Evolutionary conservation across 1,139 yeast species (phyloP).

Genomic region (Taphrina populina): DNA sequence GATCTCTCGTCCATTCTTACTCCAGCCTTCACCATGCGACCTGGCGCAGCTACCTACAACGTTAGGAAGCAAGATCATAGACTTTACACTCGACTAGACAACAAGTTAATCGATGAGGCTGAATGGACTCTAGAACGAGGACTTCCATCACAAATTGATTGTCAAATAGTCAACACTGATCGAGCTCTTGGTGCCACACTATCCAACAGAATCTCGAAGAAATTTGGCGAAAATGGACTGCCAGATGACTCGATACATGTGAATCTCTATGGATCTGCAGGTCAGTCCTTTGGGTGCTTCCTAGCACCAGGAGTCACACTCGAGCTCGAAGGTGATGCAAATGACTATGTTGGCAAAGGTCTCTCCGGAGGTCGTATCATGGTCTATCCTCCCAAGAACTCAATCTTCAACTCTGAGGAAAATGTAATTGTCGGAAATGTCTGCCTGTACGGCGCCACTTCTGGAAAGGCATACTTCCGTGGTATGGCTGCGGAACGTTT

Average conservation of each 20-base stretch:
- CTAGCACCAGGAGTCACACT: slow-evolving; percentile 93
- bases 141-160: slow-evolving; percentile 88
- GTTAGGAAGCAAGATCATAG: slow-evolving; percentile 93
- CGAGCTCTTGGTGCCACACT: slow-evolving; percentile 93
- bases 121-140: slow-evolving; percentile 92
- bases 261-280: slow-evolving; percentile 88
- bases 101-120: slow-evolving; percentile 92
- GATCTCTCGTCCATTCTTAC: slow-evolving; percentile 91
- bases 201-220: slow-evolving; percentile 89
- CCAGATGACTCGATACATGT: slow-evolving; percentile 97
- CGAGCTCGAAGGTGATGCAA: slow-evolving; percentile 95
- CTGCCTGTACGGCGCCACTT: slow-evolving; percentile 95
- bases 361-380: slow-evolving; percentile 91
- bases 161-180: slow-evolving; percentile 90
- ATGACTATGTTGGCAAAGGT: slow-evolving; percentile 97
- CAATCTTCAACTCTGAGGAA: slow-evolving; percentile 88
- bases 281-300: slow-evolving; percentile 98
- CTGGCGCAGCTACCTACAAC: slow-evolving; percentile 95
- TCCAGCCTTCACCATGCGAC: slow-evolving; percentile 94
- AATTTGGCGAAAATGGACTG: slow-evolving; percentile 86
- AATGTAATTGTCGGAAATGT: slow-evolving; percentile 96
- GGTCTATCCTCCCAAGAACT: slow-evolving; percentile 84
- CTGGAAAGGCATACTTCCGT: slow-evolving; percentile 88
- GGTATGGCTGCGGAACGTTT: slow-evolving; percentile 99
- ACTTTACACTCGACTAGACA: slow-evolving; percentile 87